These are phyloP conservation scores for Aspergillus steynii DNA, from an alignment of 495 filamentous ascomycete genomes.

Conservation along the genomic window DNA sequence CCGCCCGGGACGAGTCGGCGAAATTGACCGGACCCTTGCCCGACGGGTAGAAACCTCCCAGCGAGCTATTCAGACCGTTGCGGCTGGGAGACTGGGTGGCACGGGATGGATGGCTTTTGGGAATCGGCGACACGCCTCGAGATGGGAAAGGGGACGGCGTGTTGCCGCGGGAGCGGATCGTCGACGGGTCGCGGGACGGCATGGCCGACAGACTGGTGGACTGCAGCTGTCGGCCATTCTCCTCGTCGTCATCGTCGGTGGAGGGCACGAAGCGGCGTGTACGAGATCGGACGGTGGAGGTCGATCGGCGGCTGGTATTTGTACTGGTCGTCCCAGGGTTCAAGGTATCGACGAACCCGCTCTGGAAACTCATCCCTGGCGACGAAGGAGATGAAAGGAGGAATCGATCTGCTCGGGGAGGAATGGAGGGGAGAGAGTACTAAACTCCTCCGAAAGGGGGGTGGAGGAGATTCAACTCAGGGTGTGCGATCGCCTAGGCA, in stretches of 20 bases:
- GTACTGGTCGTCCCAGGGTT: conserved; percentile 36
- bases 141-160: conserved; percentile 47
- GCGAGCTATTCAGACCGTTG: conserved; percentile 25
- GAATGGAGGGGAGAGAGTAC: conserved; percentile 1
- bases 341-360: conserved; percentile 40
- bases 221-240: conserved; percentile 31
- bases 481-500: conserved; percentile 38
- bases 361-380: conserved; percentile 49
- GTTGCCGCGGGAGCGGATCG: conserved; percentile 39
- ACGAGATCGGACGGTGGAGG: conserved; percentile 44
- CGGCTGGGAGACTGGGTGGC: conserved; percentile 29
- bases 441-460: neutral
- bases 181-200: conserved; percentile 26
- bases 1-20: conserved; percentile 34
- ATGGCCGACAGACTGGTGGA: conserved; percentile 36
- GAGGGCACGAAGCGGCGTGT: conserved; percentile 46
- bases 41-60: conserved; percentile 26
- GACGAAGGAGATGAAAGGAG: conserved; percentile 18
- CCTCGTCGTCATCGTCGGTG: conserved; percentile 38
- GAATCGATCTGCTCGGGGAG: conserved; percentile 26
- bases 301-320: conserved; percentile 31
- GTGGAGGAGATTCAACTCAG: conserved; percentile 13
- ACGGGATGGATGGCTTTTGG: conserved; percentile 47
- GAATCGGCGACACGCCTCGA: conserved; percentile 48
- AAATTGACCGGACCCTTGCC: conserved; percentile 27